Percentiles rank a stretch among this genome's conserved stretches.
phyloP scores from a whole-genome alignment of 805 yeast species.

The Pichia phayaonensis region DNA sequence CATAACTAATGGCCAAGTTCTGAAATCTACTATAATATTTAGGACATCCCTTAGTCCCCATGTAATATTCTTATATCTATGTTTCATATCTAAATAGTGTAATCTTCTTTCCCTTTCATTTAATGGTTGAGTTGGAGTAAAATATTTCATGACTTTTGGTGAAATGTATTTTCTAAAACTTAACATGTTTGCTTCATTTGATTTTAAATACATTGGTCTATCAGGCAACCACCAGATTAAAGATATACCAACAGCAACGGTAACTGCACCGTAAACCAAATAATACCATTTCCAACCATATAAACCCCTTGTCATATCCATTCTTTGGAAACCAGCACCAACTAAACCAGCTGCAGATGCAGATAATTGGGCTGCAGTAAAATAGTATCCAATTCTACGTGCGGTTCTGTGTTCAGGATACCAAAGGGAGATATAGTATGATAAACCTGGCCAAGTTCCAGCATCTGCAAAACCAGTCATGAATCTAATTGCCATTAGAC shows the following conservation, averaged over 20 bases:
- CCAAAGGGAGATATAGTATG: slow-evolving; percentile 77
- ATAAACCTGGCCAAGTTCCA: slow-evolving; percentile 88
- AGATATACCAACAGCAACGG: slow-evolving; percentile 54
- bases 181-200: slow-evolving; percentile 9
- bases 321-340: slow-evolving; percentile 79
- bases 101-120: slow-evolving; percentile 41
- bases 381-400: slow-evolving; percentile 76
- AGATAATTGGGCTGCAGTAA: slow-evolving; percentile 86
- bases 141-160: slow-evolving; percentile 10
- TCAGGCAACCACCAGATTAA: slow-evolving; percentile 85
- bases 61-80: slow-evolving; percentile 35
- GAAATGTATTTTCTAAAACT: slow-evolving; percentile 19
- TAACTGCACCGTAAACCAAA: slow-evolving; percentile 65
- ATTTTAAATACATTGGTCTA: slow-evolving; percentile 41
- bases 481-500: slow-evolving; percentile 64
- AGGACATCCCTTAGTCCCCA: slow-evolving; percentile 60
- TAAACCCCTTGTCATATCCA: slow-evolving; percentile 62
- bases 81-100: slow-evolving; percentile 55
- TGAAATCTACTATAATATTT: slow-evolving; percentile 47
- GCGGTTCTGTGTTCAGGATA: slow-evolving; percentile 75
- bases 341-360: slow-evolving; percentile 87
- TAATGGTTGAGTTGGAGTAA: slow-evolving; percentile 38
- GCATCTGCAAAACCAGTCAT: slow-evolving; percentile 74
- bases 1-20: slow-evolving; percentile 73
- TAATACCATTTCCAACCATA: slow-evolving; percentile 88